Evolutionary conservation across 495 filamentous ascomycete species (phyloP).

Genomic region (Thozetella sp.): DNA sequence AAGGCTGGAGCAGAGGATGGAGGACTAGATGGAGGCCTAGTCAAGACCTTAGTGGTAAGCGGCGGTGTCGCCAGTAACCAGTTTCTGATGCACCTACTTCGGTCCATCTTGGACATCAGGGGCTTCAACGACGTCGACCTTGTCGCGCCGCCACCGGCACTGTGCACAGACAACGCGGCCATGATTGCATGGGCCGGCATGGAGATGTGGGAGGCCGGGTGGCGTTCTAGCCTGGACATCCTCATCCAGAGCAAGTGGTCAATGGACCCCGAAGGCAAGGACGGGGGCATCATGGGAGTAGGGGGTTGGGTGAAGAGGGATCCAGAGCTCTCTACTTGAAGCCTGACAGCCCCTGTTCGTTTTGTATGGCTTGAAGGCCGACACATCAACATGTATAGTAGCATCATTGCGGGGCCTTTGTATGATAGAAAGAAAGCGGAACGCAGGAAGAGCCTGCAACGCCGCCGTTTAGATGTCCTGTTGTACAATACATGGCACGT

Average conservation of each 20-base stretch:
- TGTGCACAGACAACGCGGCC: conserved; percentile 96
- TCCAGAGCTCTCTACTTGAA: not conserved
- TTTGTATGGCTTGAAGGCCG: not conserved
- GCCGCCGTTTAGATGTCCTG: conserved; percentile 11
- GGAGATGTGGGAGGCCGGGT: conserved; percentile 88
- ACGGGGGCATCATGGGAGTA: conserved; percentile 50
- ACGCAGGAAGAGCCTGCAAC: conserved; percentile 7
- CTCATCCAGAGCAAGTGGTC: conserved; percentile 74
- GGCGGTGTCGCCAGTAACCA: conserved; percentile 88
- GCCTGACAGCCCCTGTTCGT: not conserved
- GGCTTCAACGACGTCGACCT: conserved; percentile 66
- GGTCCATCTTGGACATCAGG: conserved; percentile 59
- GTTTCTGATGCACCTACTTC: conserved; percentile 72
- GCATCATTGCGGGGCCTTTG: not conserved
- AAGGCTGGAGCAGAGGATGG: not conserved
- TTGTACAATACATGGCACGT: conserved; percentile 26
- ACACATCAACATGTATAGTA: not conserved
- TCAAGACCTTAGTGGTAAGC: conserved; percentile 74
- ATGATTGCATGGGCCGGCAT: conserved; percentile 96
- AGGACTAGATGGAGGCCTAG: not conserved
- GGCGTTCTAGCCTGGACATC: conserved; percentile 59
- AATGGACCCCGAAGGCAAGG: conserved; percentile 62
- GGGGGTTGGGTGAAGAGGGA: conserved; percentile 35
- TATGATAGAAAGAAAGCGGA: not conserved
- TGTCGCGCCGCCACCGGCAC: conserved; percentile 68